Evolutionary conservation across 1,284 basidiomycete genomes (phyloP), one percentile per base, ranked within the genome.

Genomic region (Kwoniella shivajii): DNA sequence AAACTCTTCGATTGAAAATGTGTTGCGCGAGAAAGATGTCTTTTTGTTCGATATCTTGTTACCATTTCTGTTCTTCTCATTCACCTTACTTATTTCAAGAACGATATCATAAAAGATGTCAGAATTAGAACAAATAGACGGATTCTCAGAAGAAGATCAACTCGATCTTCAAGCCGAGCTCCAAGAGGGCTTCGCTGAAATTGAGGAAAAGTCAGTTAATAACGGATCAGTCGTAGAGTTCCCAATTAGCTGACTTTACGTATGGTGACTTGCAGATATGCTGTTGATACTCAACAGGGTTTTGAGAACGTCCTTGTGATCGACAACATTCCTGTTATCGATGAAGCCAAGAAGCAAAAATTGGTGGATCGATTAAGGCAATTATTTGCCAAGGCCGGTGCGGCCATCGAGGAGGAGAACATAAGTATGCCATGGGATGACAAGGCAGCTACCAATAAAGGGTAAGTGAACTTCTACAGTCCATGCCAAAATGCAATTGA

Each of bases 361-460:
- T 83, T 96, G 10, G 70, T 93, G 13, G 78, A 85, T 36, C 89
- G 89, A 75, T 83, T 95, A n/a, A 80, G 85, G 55, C 90, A 89
- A 73, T 87, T 89, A 64, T 93, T 95, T 74, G 82, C 83, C 26
- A 86, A 85, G 68, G 90, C 88, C 73, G 90, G 90, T 31, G 84
- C 86, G 6, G 80, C 85, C 43, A 84, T 93, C 54, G 90, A 88
- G 69, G 79, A 85, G 29, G 88, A 89, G 50, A 84, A 87, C 63
- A 85, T 94, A 64, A 84, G 83, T 62, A 84, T 94, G 77, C 90
- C 92, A 30, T 95, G 90, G 90, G 86, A 92, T 72, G 84, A 89
- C 54, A 72, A 81, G 48, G 84, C 82, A 9, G 87, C 84, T 36
- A 89, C 90, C 77, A 92, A 88, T 81, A 91, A 91, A 81, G 92